Conservation (phyloP, 1,284 basidiomycete species). For the Uromyces viciae-fabae region DNA sequence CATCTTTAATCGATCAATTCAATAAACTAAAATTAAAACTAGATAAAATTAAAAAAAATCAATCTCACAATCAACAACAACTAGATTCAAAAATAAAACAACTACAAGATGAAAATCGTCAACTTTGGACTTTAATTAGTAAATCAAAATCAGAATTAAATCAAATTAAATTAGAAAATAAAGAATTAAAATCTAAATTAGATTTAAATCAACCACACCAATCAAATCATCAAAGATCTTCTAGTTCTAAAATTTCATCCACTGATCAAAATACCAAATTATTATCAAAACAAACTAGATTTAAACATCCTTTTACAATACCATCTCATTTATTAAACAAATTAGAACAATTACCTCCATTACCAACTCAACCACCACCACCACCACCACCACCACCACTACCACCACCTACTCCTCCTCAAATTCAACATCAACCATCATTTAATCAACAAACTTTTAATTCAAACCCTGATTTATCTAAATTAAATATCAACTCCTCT, state of each 20-base stretch:
- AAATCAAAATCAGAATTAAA: constrained; percentile 35
- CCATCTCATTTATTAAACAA: not conserved
- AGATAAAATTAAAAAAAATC: not conserved
- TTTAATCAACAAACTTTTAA: not conserved
- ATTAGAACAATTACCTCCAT: not conserved
- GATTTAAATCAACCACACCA: not conserved
- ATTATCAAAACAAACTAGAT: not conserved
- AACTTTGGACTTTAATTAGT: constrained; percentile 34
- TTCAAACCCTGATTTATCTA: too few relatives aligned
- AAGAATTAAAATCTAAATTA: constrained; percentile 7
- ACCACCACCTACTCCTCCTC: not conserved
- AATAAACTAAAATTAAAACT: not conserved
- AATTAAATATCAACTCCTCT: too few relatives aligned
- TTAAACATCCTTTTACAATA: not conserved
- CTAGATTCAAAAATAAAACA: not conserved
- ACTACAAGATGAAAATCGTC: constrained; percentile 33
- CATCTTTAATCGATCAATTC: not conserved
- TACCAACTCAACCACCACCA: constrained; percentile 1
- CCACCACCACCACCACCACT: not conserved
- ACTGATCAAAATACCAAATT: too few relatives aligned
- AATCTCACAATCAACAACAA: not conserved
- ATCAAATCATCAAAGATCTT: not conserved
- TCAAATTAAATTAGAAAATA: constrained; percentile 27
- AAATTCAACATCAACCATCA: not conserved
- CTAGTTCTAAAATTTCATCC: too few relatives aligned